Base-by-base conservation (phyloP, 1,284 basidiomycete species). In the Cryptococcus deneoformans region DNA sequence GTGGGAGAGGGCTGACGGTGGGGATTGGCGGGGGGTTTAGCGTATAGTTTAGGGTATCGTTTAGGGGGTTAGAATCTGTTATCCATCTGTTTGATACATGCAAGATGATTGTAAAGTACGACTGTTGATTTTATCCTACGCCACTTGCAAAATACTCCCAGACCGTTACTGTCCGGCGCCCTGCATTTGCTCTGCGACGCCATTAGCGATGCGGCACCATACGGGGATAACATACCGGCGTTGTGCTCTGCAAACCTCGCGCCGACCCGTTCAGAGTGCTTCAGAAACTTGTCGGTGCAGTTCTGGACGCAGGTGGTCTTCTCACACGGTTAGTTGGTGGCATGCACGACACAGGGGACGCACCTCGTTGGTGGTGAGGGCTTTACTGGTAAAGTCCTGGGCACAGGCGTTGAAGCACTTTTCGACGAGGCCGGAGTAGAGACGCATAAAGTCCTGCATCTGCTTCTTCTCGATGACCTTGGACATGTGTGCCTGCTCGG, bases 371-470 rank as follows among this genome's bases (percentile, higher is more conserved):
- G 86, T 86, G 20, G 89, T 91, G 59, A 98, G 81, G 0, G 93
- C 86, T 79, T 94, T 96, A 81, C 88, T 90, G 36, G 94, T 98
- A 72, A 99, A 98, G 77, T 99, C 95, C 75, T 96, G 92, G 71
- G 89, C 89, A 79, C 95, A 99, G 36, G 89, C 83, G 65, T 83
- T 92, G 83, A 99, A 99, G 79, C 95, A 99, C 66, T 90, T 86
- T 77, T 98, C 94, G 45, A 96, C 93, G 55, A 99, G 84, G 69
- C 87, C 89, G n/a, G 92, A 91, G 81, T 98, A 98, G 77, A 98
- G 88, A 71, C 84, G 84, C 83, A 98, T 83, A 71, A 99, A 98
- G 81, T 98, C 95, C 83, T 95, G 90, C 93, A 98, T 96, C 91
- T 95, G 92, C 81, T 90, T 92, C 82, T 89, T 90, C 81, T 95